A percentile compares a stretch with the other conserved stretches of the same genome.
These are phyloP conservation scores for Pseudogymnoascus sp. DNA, from an alignment of 2,329 filamentous ascomycete species.

Conservation along the genomic window DNA sequence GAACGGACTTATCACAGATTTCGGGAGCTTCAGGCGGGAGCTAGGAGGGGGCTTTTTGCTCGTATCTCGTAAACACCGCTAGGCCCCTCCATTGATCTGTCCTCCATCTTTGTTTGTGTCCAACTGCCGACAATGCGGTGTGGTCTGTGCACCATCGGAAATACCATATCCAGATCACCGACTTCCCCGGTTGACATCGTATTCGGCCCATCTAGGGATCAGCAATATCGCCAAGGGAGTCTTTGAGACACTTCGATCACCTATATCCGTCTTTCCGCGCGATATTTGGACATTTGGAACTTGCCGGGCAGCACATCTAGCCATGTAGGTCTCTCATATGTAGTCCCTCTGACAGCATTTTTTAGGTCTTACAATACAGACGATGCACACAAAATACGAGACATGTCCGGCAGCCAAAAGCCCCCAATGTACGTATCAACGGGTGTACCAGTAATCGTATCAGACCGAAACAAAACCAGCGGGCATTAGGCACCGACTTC, in stretches of 20 bases:
- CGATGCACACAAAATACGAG: neutral
- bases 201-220: constrained; percentile 1
- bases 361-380: neutral
- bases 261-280: neutral
- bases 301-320: neutral
- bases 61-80: neutral
- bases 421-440: neutral
- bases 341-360: neutral
- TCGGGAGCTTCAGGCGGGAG: neutral
- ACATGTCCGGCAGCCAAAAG: neutral
- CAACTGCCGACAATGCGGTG: neutral
- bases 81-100: neutral
- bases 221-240: neutral
- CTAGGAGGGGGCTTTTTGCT: neutral
- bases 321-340: neutral
- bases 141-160: constrained; percentile 1
- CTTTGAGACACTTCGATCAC: neutral
- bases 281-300: neutral
- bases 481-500: neutral
- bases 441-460: neutral
- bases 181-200: neutral
- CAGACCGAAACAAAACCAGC: neutral
- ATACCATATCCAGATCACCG: neutral
- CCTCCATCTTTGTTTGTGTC: neutral
- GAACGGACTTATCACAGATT: neutral